Evolutionary conservation across 129 eudicot species (phyloP).

Genomic region (Pittosporum tobira): DNA sequence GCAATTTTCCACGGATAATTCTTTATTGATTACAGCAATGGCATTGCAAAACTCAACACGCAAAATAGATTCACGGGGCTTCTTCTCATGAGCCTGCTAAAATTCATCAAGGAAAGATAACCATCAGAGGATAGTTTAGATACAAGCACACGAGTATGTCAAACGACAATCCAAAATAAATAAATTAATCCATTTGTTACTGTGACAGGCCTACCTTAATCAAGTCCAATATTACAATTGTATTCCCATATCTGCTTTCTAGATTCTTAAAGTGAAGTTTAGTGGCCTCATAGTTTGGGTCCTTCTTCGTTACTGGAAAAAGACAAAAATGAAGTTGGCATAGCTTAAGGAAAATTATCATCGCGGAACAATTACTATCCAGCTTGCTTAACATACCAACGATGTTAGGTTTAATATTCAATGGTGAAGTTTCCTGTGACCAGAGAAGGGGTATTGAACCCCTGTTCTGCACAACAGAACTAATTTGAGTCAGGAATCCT

Average conservation of each 20-base stretch:
- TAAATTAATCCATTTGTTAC: neutral
- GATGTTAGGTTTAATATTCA: constrained; percentile 81
- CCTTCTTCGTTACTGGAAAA: constrained; percentile 75
- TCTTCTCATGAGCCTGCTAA: constrained; percentile 80
- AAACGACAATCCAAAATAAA: constrained; percentile 3
- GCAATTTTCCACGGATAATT: constrained; percentile 57
- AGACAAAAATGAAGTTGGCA: constrained; percentile 8
- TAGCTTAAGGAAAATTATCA: neutral
- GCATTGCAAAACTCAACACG: constrained; percentile 80
- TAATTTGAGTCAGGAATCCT: constrained; percentile 50
- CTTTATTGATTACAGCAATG: constrained; percentile 63
- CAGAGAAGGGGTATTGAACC: constrained; percentile 97
- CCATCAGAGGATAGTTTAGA: too few relatives aligned
- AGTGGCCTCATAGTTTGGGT: constrained; percentile 66
- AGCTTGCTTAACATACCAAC: constrained; percentile 41
- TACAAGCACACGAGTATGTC: neutral
- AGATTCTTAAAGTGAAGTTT: constrained; percentile 89
- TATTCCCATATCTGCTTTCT: constrained; percentile 82
- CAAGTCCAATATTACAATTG: constrained; percentile 76
- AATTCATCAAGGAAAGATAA: constrained; percentile 13
- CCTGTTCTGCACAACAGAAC: constrained; percentile 89
- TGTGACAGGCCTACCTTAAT: constrained; percentile 55
- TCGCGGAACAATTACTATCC: constrained; percentile 6
- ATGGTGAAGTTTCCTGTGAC: constrained; percentile 97
- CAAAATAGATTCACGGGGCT: constrained; percentile 86